A percentile compares a stretch with the other conserved stretches of the same genome.
Conservation (phyloP, 1,139 yeast genomes). For the Saccharomycopsis hybrid region DNA sequence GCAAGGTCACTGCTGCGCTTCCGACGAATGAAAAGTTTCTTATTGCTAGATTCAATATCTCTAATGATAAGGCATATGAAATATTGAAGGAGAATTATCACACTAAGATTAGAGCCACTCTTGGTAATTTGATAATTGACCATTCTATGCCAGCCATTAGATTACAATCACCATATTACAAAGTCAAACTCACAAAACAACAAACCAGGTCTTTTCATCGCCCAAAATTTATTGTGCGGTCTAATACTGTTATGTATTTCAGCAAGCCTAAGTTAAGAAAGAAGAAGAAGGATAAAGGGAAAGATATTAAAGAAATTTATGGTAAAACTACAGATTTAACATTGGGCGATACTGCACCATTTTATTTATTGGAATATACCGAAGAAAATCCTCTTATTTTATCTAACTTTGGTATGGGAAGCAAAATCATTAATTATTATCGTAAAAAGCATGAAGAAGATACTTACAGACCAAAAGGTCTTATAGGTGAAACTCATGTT, state of each 20-base stretch:
- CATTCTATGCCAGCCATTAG: conserved; percentile 86
- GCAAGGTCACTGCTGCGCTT: conserved; percentile 32
- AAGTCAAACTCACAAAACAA: conserved; percentile 62
- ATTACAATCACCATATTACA: conserved; percentile 87
- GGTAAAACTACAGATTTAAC: conserved; percentile 70
- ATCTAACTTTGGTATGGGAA: conserved; percentile 94
- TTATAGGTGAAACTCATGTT: conserved; percentile 93
- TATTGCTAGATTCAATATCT: conserved; percentile 64
- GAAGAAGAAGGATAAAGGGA: conserved; percentile 85
- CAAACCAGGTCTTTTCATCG: conserved; percentile 80
- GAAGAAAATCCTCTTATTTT: conserved; percentile 84
- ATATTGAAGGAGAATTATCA: conserved; percentile 79
- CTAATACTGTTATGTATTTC: conserved; percentile 73
- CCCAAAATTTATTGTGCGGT: conserved; percentile 65
- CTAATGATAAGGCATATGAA: conserved; percentile 86
- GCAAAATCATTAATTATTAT: conserved; percentile 87
- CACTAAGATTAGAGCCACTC: conserved; percentile 86
- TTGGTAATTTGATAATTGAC: conserved; percentile 86
- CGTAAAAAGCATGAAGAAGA: conserved; percentile 81
- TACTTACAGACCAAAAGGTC: conserved; percentile 76
- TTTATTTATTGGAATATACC: conserved; percentile 78
- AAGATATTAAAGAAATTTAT: conserved; percentile 69
- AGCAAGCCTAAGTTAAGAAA: conserved; percentile 74
- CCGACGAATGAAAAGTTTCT: conserved; percentile 42
- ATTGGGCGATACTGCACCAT: conserved; percentile 72